Evolutionary conservation across 208 protist genomes (phyloP).

Genomic region (Trypanosomatidae sp.): DNA sequence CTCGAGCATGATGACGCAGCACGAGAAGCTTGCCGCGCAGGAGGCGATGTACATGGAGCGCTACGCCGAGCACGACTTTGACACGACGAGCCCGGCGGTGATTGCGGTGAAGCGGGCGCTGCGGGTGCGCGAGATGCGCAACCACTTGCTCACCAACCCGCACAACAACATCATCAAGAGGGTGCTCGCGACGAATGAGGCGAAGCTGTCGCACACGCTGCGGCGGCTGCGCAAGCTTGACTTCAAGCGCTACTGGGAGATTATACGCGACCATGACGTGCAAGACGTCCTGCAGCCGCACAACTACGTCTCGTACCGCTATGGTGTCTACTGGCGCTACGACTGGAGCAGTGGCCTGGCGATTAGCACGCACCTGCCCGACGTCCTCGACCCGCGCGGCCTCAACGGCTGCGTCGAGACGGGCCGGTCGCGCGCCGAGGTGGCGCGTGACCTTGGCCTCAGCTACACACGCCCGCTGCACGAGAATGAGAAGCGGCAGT

Average conservation of each 20-base stretch:
- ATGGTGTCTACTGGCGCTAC: conserved; percentile 80
- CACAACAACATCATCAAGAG: conserved; percentile 89
- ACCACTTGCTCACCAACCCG: conserved; percentile 84
- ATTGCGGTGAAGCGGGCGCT: conserved; percentile 74
- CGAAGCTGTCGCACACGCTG: conserved; percentile 61
- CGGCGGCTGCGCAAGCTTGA: conserved; percentile 80
- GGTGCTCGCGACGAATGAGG: conserved; percentile 60
- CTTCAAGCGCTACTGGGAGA: conserved; percentile 87
- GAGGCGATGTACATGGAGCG: conserved; percentile 88
- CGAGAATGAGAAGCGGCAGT: conserved; percentile 84
- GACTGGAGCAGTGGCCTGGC: conserved; percentile 83
- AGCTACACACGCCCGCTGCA: conserved; percentile 81
- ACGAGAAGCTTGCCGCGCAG: conserved; percentile 82
- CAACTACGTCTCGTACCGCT: conserved; percentile 77
- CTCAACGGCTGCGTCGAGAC: conserved; percentile 87
- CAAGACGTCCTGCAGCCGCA: conserved; percentile 81
- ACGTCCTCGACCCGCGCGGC: conserved; percentile 78
- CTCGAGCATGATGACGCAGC: conserved; percentile 71
- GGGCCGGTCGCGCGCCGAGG: conserved; percentile 78
- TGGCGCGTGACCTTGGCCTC: conserved; percentile 81
- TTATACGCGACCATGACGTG: conserved; percentile 86
- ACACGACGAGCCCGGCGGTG: conserved; percentile 77
- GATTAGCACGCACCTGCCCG: conserved; percentile 74
- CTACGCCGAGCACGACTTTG: conserved; percentile 85
- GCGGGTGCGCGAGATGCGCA: conserved; percentile 73